Evolutionary conservation across 2,329 filamentous ascomycete species (phyloP).

Genomic region (Aspergillus costaricaensis): DNA sequence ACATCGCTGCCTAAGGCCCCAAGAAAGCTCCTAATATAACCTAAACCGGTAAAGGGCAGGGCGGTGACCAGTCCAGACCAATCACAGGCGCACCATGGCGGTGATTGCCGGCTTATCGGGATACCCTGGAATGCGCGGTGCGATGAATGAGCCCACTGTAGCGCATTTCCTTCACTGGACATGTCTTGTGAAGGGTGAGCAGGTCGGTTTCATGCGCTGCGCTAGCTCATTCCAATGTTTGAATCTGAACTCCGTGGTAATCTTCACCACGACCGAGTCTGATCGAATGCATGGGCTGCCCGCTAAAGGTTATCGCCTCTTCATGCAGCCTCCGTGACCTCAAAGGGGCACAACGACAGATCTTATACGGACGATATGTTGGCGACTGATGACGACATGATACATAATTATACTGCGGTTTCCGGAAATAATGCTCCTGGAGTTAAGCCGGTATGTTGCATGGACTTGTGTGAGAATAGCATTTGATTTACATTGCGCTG

Average conservation of each 20-base stretch:
- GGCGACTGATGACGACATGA: not conserved
- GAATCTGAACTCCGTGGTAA: too few species aligned
- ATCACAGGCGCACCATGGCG: constrained; percentile 2
- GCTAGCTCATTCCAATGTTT: not conserved
- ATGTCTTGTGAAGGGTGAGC: not conserved
- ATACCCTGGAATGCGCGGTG: not conserved
- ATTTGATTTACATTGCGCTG: not conserved
- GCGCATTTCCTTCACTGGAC: not conserved
- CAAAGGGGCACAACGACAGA: not conserved
- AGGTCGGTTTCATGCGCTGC: not conserved
- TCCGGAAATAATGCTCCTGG: not conserved
- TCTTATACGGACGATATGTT: not conserved
- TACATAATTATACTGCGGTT: not conserved
- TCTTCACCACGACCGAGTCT: not conserved
- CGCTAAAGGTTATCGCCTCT: not conserved
- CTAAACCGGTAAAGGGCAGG: constrained; percentile 7
- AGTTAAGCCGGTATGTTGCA: not conserved
- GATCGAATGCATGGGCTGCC: not conserved
- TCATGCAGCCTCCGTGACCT: not conserved
- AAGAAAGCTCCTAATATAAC: constrained; percentile 7
- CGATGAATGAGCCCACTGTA: not conserved
- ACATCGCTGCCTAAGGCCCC: too few species aligned
- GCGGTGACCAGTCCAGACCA: constrained; percentile 10
- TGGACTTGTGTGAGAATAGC: not conserved
- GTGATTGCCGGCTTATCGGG: not conserved